Evolutionary conservation across 495 filamentous ascomycete species (phyloP), one percentile per base, ranked within the genome.

Genomic region (Annulohypoxylon stygium): DNA sequence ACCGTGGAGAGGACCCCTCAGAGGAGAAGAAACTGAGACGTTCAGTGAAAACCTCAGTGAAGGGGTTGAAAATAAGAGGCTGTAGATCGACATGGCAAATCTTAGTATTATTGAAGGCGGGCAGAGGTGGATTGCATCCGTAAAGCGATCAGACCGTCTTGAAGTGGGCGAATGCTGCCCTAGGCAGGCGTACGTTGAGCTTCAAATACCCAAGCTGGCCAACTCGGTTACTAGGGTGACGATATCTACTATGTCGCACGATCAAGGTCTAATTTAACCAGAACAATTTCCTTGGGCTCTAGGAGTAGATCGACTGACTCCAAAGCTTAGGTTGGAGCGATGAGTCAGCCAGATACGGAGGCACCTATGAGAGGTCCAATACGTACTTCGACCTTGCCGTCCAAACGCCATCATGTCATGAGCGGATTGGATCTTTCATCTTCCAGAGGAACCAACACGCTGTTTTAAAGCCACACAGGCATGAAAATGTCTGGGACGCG

Each of bases 221-320:
- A 18, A 8, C 6, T 34, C 53, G 2, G 30, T 37, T 37, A 57
- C 30, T 14, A 34, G 33, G 33, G 53, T 57, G 16, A 23, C 33
- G 53, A 18, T 57, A 16, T 10, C n/a, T 34, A 57, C 53, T 18
- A 1, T 36, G 16, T 57, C 53, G 3, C 53, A 57, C 53, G 53
- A 57, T 37, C 53, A 57, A 37, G 53, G 53, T 57, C 50, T 54
- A 54, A 26, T 54, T 26, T 54, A 26, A 57, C 30, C 33, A 37
- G 10, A 7, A 37, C 16, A 26, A 9, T 18, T 10, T 20, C 30
- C n/a, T 1, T 57, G 4, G 25, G 11, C 12, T 0, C 11, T 33
- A 26, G 14, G 25, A 16, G 50, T 25, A n/a, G 18, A 18, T 36
- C 16, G 12, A 37, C 53, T 36, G 30, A 57, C 16, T 36, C n/a